A percentile compares a stretch with the other conserved stretches of the same genome.
These are phyloP conservation scores for Themeda triandra DNA, from an alignment of 176 grass and related monocot species.

Conservation along the genomic window DNA sequence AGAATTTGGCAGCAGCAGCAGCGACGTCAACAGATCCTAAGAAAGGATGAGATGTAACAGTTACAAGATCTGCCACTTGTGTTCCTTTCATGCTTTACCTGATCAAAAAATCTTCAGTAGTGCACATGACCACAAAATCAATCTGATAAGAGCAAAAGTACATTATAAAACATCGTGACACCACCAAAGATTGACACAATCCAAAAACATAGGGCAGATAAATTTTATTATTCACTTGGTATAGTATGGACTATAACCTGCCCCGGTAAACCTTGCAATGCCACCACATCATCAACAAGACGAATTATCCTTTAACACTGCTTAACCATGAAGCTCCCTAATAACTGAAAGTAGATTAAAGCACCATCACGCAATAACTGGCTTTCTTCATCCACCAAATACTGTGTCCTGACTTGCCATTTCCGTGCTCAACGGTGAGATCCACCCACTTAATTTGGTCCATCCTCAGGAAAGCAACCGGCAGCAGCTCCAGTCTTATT, in stretches of 20 bases:
- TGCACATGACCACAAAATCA: background rate
- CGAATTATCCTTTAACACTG: background rate
- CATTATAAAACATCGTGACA: background rate
- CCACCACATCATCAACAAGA: background rate
- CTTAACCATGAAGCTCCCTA: background rate
- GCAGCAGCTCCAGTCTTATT: background rate
- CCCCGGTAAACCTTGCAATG: background rate
- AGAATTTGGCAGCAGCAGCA: conserved; percentile 11
- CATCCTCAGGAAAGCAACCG: conserved; percentile 15
- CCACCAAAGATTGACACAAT: background rate
- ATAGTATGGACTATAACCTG: background rate
- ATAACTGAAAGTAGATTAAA: background rate
- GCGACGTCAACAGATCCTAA: conserved; percentile 22
- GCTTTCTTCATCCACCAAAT: conserved; percentile 20
- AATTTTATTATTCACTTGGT: background rate
- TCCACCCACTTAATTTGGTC: background rate
- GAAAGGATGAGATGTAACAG: conserved; percentile 17
- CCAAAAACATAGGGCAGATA: background rate
- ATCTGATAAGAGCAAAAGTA: background rate
- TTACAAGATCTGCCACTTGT: conserved; percentile 13
- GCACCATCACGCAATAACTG: background rate
- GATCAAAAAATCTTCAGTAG: background rate
- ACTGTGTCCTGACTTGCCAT: background rate
- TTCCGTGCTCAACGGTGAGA: conserved; percentile 14
- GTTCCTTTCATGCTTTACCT: conserved; percentile 3